A percentile compares a stretch with the other conserved stretches of the same genome.
Evolutionary conservation across 1,284 basidiomycete genomes (phyloP).

Genomic region (Pyrrhoderma noxium): DNA sequence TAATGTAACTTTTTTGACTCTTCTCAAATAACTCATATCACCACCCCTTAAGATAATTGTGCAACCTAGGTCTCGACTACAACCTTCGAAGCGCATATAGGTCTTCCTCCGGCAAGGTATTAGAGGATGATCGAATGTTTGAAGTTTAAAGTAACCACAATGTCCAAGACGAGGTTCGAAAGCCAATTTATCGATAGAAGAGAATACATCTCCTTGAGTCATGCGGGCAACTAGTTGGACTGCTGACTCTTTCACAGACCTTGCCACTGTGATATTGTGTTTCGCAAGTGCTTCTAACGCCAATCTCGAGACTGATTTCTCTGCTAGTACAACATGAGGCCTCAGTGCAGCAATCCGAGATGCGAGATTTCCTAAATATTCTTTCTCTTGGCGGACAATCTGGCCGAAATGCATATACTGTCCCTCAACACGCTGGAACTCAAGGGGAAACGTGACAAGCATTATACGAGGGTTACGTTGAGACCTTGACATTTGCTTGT

Average conservation of each 20-base stretch:
- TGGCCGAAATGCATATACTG: constrained; percentile 94
- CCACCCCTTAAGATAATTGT: constrained; percentile 93
- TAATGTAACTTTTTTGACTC: constrained; percentile 87
- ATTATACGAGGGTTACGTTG: constrained; percentile 84
- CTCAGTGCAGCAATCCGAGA: constrained; percentile 84
- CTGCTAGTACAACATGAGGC: constrained; percentile 90
- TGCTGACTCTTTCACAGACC: constrained; percentile 84
- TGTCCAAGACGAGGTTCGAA: constrained; percentile 88
- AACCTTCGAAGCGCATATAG: constrained; percentile 96
- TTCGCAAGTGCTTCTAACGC: constrained; percentile 87
- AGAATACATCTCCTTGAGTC: constrained; percentile 93
- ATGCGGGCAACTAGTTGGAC: constrained; percentile 86
- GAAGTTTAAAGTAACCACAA: constrained; percentile 81
- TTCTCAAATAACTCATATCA: constrained; percentile 68
- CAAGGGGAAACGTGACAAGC: constrained; percentile 93
- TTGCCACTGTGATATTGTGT: constrained; percentile 86
- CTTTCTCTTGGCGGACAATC: constrained; percentile 89
- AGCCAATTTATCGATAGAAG: constrained; percentile 91
- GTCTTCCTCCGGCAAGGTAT: constrained; percentile 92
- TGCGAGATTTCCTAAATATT: constrained; percentile 87
- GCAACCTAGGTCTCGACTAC: constrained; percentile 86
- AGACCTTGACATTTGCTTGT: constrained; percentile 77
- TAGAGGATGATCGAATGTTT: constrained; percentile 89
- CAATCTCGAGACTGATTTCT: constrained; percentile 87
- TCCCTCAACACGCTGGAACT: constrained; percentile 90